Base-by-base conservation (phyloP, 108 stramenopile species). In the Cyclotella cryptica region DNA sequence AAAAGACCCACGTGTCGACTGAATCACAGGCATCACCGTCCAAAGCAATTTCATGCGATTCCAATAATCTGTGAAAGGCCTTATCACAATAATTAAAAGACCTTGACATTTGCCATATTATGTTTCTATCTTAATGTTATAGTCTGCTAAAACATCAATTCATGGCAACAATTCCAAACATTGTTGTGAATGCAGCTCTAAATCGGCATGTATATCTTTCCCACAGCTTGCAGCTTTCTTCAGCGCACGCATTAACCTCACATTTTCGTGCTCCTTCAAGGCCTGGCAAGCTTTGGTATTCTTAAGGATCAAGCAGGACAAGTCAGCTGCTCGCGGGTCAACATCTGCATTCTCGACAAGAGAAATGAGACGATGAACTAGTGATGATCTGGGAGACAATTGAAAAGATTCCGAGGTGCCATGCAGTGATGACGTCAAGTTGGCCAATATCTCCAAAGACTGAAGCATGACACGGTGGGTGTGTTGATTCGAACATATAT, bases 391-490 rank as follows among this genome's bases (percentile, higher is more conserved):
- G 27, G 24, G n/a, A 19, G 49, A 44, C 43, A 72, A 42, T 17
- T 55, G 51, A 19, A 42, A 26, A 22, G 30, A 46, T 46, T 44
- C 18, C 6, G 64, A 27, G 26, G n/a, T 53, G 39, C 27, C 41
- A 11, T 42, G 26, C 17, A 42, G 24, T 14, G 51, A 66, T 12
- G 40, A 35, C 24, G 64, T 26, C 17, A 58, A 49, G 57, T 75
- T 75, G 26, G 74, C 64, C 54, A 75, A 75, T 57, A 75, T 58
- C 41, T 75, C 74, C 7, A 70, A 26, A 12, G 69, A 57, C 54
- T 75, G 64, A n/a, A 75, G 64, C 28, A 40, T 75, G 45, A 22
- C 49, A 55, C 52, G 45, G 35, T 47, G 42, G 13, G 40, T 7
- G 40, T 13, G 14, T 10, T 27, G 14, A 57, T 19, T 22, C 3